phyloP scores from a whole-genome alignment of 768 basidiomycete species.

The Boletus rubroflammeus region DNA sequence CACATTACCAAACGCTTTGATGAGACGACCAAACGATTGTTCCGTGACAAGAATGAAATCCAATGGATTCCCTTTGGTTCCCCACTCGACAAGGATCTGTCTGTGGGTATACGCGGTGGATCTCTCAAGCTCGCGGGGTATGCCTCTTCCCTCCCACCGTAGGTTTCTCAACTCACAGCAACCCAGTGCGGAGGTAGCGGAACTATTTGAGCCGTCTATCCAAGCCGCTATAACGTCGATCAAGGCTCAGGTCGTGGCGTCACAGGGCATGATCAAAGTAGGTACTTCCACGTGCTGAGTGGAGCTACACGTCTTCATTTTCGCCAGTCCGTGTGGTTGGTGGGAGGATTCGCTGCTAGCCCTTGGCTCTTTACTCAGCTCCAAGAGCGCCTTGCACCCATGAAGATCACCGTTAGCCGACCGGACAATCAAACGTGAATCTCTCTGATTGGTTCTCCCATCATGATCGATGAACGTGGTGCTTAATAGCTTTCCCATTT shows the following conservation, averaged over 20 bases:
- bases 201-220: constrained; percentile 76
- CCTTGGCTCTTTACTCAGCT: constrained; percentile 77
- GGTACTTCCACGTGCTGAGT: not conserved
- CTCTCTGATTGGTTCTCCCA: constrained; percentile 4
- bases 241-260: constrained; percentile 65
- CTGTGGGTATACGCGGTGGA: constrained; percentile 69
- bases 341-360: constrained; percentile 81
- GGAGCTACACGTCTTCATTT: constrained; percentile 10
- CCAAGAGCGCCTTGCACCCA: constrained; percentile 58
- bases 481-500: constrained; percentile 5
- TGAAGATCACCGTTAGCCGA: constrained; percentile 60
- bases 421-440: constrained; percentile 78
- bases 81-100: constrained; percentile 67
- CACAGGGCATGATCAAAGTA: constrained; percentile 64
- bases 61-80: constrained; percentile 78
- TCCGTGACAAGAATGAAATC: constrained; percentile 61
- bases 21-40: constrained; percentile 77
- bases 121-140: constrained; percentile 71
- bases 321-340: constrained; percentile 71
- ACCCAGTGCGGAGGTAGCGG: constrained; percentile 50
- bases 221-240: constrained; percentile 70
- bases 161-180: not conserved
- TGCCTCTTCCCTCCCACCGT: constrained; percentile 24
- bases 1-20: constrained; percentile 80
- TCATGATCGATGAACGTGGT: not conserved